These are phyloP conservation scores for Ceratocystis smalleyi DNA, from an alignment of 2,329 filamentous ascomycete genomes.

Conservation along the genomic window DNA sequence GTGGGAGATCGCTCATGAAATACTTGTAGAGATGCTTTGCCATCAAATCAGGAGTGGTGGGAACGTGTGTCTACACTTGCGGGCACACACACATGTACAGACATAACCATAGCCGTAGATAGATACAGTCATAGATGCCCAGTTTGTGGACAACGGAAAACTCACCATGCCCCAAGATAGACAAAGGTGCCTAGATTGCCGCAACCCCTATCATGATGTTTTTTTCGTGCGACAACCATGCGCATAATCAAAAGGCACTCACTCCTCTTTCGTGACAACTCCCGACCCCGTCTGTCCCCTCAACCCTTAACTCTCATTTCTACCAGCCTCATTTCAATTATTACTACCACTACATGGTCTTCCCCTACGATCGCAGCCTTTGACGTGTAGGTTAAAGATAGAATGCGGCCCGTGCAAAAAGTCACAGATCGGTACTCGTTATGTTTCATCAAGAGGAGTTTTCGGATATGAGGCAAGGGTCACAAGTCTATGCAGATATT, in stretches of 20 bases:
- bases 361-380: not conserved
- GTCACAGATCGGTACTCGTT: not conserved
- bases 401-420: not conserved
- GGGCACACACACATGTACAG: too few species aligned
- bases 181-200: not conserved
- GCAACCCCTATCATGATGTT: not conserved
- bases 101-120: too few species aligned
- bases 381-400: not conserved
- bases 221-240: not conserved
- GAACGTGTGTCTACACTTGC: too few species aligned
- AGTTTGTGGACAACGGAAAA: too few species aligned
- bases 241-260: not conserved
- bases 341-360: not conserved
- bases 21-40: not conserved
- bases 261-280: not conserved
- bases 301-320: not conserved
- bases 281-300: not conserved
- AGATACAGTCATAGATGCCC: too few species aligned
- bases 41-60: not conserved
- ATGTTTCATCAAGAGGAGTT: not conserved
- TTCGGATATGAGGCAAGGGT: not conserved
- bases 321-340: not conserved
- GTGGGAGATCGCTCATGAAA: not conserved
- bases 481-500: not conserved
- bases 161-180: not conserved